Evolutionary conservation across 164 flowering plant genomes (phyloP), one percentile per base, ranked within the genome.

Genomic region (Macadamia tetraphylla): DNA sequence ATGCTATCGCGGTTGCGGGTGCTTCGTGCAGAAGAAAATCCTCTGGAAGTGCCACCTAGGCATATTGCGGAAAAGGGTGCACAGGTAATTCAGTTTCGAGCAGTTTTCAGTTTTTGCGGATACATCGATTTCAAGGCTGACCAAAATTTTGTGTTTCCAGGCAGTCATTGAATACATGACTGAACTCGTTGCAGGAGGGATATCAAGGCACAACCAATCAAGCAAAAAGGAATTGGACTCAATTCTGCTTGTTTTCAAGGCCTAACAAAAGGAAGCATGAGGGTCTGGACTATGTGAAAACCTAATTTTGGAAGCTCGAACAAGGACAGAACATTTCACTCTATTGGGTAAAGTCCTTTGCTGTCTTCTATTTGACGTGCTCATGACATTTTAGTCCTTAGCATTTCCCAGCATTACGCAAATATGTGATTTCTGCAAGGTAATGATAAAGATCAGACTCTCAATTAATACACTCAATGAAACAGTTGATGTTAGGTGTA

Each of bases 141-240:
- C 53, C 13, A 35, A 44, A 48, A 44, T 62, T 59, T 64, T 63
- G 43, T 74, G 64, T 64, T 52, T 66, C 69, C 79, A 92, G 98
- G 98, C 89, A 56, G 94, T 86, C 73, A 92, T 92, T 71, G 87
- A 79, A 52, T 90, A 83, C 82, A 90, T 92, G 94, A 81, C 79
- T 48, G 90, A 90, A 17, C 81, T 80, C 61, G 85, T 78, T 68
- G 82, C 84, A 83, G 84, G 55, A 83, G 77, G 71, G 80, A 86
- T 14, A 74, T 71, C 10, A 87, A 82, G 73, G 3, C 82, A 58
- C 88, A 75, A 71, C 88, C 90, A 3, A 72, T 77, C 29, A 87
- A 82, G 81, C 80, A 76, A 66, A 92, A 76, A 88, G 76, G 58
- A 69, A 80, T 44, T 92, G 94, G 94, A 74, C 77, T 73, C 84